phyloP scores from a whole-genome alignment of 164 flowering plant genomes.

The Warburgia ugandensis region DNA sequence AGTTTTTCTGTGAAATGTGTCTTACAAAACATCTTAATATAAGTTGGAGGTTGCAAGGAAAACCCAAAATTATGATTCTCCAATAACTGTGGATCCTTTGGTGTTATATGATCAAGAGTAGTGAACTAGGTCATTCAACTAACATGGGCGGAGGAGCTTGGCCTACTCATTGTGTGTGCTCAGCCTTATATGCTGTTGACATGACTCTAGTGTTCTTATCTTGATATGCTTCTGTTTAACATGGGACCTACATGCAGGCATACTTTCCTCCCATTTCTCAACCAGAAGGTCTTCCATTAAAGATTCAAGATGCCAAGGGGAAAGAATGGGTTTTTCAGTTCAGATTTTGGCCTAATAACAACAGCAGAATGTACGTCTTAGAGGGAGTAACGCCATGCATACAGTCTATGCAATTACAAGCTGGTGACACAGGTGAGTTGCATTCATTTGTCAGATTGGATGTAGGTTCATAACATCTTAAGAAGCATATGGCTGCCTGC shows the following conservation, averaged over 20 bases:
- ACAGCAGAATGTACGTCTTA: conserved; percentile 97
- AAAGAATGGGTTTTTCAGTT: conserved; percentile 98
- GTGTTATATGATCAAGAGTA: too few species aligned
- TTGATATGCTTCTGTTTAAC: not conserved
- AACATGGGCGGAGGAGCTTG: too few species aligned
- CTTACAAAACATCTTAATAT: too few species aligned
- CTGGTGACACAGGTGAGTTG: conserved; percentile 87
- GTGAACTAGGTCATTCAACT: too few species aligned
- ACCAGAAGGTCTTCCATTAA: conserved; percentile 86
- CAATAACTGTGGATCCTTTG: too few species aligned
- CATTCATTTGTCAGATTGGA: not conserved
- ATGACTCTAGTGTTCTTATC: not conserved
- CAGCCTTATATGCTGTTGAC: too few species aligned
- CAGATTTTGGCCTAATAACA: conserved; percentile 99
- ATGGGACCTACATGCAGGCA: conserved; percentile 49
- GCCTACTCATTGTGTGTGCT: too few species aligned
- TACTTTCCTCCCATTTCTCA: conserved; percentile 88
- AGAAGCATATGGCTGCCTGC: too few species aligned
- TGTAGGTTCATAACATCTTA: too few species aligned
- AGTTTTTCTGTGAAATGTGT: too few species aligned
- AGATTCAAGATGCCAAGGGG: conserved; percentile 88
- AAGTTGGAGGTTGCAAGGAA: too few species aligned
- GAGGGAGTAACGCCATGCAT: conserved; percentile 99
- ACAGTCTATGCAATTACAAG: conserved; percentile 92
- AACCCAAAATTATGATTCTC: too few species aligned